These are phyloP conservation scores for Pseudoperonospora humuli DNA, from an alignment of 352 stramenopile genomes.

Conservation along the genomic window DNA sequence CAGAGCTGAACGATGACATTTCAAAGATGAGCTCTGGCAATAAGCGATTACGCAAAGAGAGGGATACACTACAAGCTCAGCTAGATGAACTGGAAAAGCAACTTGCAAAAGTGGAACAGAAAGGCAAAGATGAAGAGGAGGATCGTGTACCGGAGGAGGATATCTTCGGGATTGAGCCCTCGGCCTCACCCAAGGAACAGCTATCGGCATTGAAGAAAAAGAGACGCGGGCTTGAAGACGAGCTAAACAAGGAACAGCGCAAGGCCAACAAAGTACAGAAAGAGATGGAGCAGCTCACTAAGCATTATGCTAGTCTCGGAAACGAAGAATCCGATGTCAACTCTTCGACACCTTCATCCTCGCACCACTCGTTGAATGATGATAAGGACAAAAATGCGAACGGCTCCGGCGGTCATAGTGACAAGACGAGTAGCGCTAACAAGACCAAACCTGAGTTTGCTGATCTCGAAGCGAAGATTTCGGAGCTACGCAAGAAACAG, in stretches of 20 bases:
- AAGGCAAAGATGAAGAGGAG: conserved; percentile 36
- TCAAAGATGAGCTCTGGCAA: conserved; percentile 77
- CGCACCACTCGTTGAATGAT: conserved; percentile 27
- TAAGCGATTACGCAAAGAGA: conserved; percentile 77
- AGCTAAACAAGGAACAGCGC: conserved; percentile 72
- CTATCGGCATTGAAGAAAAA: conserved; percentile 59
- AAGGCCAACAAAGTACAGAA: conserved; percentile 68
- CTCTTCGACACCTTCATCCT: conserved; percentile 31
- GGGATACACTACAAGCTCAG: conserved; percentile 48
- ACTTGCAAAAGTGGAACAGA: conserved; percentile 50
- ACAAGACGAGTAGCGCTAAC: conserved; percentile 23
- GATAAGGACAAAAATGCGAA: conserved; percentile 23
- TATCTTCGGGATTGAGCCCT: conserved; percentile 71
- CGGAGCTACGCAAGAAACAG: conserved; percentile 74
- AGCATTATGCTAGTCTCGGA: conserved; percentile 45
- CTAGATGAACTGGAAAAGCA: conserved; percentile 68
- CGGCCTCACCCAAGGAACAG: conserved; percentile 42
- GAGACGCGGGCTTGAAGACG: conserved; percentile 64
- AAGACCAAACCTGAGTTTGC: conserved; percentile 44
- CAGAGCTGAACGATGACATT: conserved; percentile 78
- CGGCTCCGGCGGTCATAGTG: conserved; percentile 11
- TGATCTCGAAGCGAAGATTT: conserved; percentile 60
- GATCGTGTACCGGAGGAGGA: conserved; percentile 64
- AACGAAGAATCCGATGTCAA: conserved; percentile 31
- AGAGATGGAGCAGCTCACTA: conserved; percentile 81